These are phyloP conservation scores for Kentomonas sorsogonicus DNA, from an alignment of 208 protist species.

Conservation along the genomic window DNA sequence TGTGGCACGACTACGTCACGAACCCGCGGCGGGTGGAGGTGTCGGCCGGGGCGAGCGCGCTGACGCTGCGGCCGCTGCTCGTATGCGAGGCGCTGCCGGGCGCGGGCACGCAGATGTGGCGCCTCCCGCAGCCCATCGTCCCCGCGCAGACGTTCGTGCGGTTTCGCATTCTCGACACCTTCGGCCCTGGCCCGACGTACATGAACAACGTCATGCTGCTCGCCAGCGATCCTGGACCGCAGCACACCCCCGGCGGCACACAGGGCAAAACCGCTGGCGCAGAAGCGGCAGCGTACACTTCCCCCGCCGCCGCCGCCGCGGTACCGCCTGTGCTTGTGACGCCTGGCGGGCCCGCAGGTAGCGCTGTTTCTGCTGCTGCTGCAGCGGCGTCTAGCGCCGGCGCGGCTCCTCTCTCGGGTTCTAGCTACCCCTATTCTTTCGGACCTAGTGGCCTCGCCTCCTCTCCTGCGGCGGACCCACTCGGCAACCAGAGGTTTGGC, in stretches of 20 bases:
- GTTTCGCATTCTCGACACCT: constrained; percentile 62
- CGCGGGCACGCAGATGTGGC: constrained; percentile 81
- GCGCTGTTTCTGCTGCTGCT: too few relatives aligned
- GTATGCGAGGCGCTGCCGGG: constrained; percentile 71
- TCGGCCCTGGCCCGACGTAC: constrained; percentile 72
- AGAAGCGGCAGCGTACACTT: neutral
- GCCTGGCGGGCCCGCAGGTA: too few relatives aligned
- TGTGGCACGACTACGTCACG: constrained; percentile 81
- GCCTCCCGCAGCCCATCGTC: constrained; percentile 62
- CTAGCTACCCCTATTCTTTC: too few relatives aligned
- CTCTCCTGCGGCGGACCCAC: too few relatives aligned
- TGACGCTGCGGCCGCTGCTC: constrained; percentile 40
- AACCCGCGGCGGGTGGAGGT: constrained; percentile 81
- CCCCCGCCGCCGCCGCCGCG: too few relatives aligned
- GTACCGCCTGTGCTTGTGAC: too few relatives aligned
- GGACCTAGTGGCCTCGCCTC: too few relatives aligned
- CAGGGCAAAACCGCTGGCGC: constrained; percentile 5
- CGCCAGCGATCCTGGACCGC: constrained; percentile 57
- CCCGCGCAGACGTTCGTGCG: constrained; percentile 53
- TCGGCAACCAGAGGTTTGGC: too few relatives aligned
- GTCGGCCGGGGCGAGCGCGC: constrained; percentile 36
- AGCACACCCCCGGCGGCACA: constrained; percentile 22
- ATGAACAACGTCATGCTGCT: constrained; percentile 81
- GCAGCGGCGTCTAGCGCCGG: too few relatives aligned
- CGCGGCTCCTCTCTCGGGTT: too few relatives aligned